These are phyloP conservation scores for Phytophthora sansomeana DNA, from an alignment of 352 stramenopile species.

Conservation along the genomic window DNA sequence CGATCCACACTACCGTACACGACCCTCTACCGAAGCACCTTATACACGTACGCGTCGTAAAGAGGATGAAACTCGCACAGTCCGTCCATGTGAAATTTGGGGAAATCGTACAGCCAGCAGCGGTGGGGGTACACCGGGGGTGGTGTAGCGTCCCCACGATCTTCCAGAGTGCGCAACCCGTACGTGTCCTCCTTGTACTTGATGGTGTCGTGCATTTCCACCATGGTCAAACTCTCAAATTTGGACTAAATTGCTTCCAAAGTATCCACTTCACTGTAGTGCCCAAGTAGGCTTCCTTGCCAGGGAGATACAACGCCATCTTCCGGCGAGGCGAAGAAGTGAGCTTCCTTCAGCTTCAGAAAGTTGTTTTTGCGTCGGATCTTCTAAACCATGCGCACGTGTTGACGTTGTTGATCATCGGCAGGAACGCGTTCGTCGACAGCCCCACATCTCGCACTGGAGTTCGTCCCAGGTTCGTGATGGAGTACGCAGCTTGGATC, in stretches of 20 bases:
- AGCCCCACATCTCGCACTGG: slow-evolving; percentile 35
- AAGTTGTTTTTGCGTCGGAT: slow-evolving; percentile 44
- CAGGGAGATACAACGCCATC: slow-evolving; percentile 50
- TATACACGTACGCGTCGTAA: too few species aligned
- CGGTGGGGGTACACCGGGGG: too few species aligned
- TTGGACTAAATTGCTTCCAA: slow-evolving; percentile 36
- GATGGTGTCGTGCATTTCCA: slow-evolving; percentile 40
- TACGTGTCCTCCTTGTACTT: slow-evolving; percentile 25
- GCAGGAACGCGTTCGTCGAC: too few species aligned
- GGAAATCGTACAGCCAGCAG: too few species aligned
- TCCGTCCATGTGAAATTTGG: too few species aligned
- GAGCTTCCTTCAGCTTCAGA: slow-evolving; percentile 38
- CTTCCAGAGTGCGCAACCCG: too few species aligned
- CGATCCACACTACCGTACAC: too few species aligned
- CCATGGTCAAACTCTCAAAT: slow-evolving; percentile 35
- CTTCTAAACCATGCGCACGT: background rate
- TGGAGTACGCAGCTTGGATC: slow-evolving; percentile 29
- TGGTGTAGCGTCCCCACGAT: too few species aligned
- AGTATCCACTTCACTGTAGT: slow-evolving; percentile 44
- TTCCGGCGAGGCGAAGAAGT: slow-evolving; percentile 56
- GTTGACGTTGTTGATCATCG: slow-evolving; percentile 41
- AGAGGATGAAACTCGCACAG: too few species aligned
- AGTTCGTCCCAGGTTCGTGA: slow-evolving; percentile 23
- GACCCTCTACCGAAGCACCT: too few species aligned
- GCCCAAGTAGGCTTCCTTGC: slow-evolving; percentile 35